A percentile compares a stretch with the other conserved stretches of the same genome.
phyloP scores from a whole-genome alignment of 2,329 filamentous ascomycete genomes.

The Fusarium sp. region DNA sequence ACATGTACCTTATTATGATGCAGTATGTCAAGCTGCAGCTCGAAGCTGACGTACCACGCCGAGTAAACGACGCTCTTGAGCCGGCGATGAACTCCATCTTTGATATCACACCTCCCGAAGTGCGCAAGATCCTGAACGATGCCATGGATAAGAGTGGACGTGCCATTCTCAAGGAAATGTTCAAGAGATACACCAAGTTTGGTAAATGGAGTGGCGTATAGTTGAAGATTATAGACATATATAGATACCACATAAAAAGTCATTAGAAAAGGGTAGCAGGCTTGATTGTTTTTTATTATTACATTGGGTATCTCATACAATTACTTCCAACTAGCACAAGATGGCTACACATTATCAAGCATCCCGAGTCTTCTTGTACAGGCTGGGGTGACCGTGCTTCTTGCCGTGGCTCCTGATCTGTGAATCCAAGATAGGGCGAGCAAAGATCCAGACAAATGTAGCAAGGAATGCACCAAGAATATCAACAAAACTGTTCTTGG shows the following conservation, averaged over 20 bases:
- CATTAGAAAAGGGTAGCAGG: constrained; percentile 7
- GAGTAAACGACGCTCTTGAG: constrained; percentile 66
- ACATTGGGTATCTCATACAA: constrained; percentile 36
- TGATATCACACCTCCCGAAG: constrained; percentile 66
- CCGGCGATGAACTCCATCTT: constrained; percentile 69
- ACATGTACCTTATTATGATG: constrained; percentile 71
- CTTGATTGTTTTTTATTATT: constrained; percentile 27
- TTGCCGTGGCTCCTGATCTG: constrained; percentile 68
- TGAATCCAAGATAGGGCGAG: constrained; percentile 65
- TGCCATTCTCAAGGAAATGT: constrained; percentile 69
- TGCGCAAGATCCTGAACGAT: constrained; percentile 68
- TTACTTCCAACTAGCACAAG: neutral
- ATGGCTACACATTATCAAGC: constrained; percentile 1
- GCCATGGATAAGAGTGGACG: constrained; percentile 69
- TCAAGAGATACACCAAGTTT: constrained; percentile 69
- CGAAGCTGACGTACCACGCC: constrained; percentile 62
- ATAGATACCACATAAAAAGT: constrained; percentile 38
- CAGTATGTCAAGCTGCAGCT: constrained; percentile 71
- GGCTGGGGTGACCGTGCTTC: constrained; percentile 68
- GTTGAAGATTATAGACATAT: constrained; percentile 18
- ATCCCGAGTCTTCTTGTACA: constrained; percentile 52
- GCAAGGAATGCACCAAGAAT: constrained; percentile 66
- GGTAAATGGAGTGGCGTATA: constrained; percentile 73
- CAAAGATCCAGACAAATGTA: constrained; percentile 68
- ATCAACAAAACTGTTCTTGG: constrained; percentile 70